phyloP scores from a whole-genome alignment of 371 early-diverging fungal species.

The Mortierella sp. region DNA sequence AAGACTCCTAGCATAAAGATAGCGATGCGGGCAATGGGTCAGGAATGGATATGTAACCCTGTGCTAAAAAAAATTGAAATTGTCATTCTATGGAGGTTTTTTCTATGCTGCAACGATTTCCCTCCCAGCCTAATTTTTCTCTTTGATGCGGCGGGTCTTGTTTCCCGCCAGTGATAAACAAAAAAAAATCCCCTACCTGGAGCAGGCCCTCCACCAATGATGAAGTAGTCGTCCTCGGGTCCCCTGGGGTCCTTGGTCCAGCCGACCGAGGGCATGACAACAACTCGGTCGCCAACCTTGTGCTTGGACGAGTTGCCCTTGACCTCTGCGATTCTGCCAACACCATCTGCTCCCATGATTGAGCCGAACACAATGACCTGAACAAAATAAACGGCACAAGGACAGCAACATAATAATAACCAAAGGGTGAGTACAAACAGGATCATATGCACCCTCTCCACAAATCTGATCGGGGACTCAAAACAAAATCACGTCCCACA shows the following conservation, averaged over 20 bases:
- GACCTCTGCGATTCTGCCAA: constrained; percentile 64
- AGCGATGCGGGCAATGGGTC: not conserved
- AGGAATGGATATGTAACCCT: not conserved
- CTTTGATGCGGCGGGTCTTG: not conserved
- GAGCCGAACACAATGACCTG: constrained; percentile 61
- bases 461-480: too few species aligned
- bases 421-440: not conserved
- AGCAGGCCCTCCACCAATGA: constrained; percentile 73
- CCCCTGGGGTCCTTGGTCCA: constrained; percentile 72
- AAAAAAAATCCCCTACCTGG: constrained; percentile 28
- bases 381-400: constrained; percentile 52
- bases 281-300: constrained; percentile 61
- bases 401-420: constrained; percentile 8
- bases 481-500: too few species aligned
- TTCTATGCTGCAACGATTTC: not conserved
- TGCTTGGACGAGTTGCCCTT: constrained; percentile 19
- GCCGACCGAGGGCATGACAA: constrained; percentile 70
- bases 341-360: constrained; percentile 73
- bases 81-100: constrained; percentile 4
- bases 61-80: not conserved
- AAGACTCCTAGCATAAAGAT: constrained; percentile 66
- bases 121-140: not conserved
- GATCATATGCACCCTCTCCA: too few species aligned
- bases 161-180: not conserved
- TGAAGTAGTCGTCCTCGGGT: constrained; percentile 72